Evolutionary conservation across 768 basidiomycete species (phyloP), one percentile per base, ranked within the genome.

Genomic region (Auriscalpium vulgare): DNA sequence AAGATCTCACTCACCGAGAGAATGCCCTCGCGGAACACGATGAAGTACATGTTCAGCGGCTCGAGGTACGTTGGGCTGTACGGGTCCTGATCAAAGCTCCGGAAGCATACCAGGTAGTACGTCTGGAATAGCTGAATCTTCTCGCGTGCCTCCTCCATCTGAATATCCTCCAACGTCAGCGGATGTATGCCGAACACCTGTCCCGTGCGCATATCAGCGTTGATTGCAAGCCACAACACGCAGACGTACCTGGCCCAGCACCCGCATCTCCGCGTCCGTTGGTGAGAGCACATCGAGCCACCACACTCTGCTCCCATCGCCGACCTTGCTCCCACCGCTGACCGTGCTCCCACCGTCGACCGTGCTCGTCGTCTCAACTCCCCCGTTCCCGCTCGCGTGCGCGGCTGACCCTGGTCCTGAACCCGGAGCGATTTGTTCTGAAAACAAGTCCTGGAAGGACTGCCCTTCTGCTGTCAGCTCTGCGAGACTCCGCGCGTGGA

Each of bases 101-200:
- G 87, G 78, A 99, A 99, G 78, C 95, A 98, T 59, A 98, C 97
- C 52, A 99, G 83, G 69, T 97, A 98, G 70, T 99, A 99, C 69
- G 95, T 95, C 54, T 94, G 81, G 81, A 98, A 99, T 19, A 99
- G 82, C 69, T 99, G 97, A 64, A 99, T 99, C 78, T 99, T 99
- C 75, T 99, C 97, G 66, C 97, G 92, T 40, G 95, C 90, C 75
- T 99, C 97, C 71, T 99, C 97, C 87, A 98, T 97, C 66, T 91
- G 86, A 67, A 99, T 98, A 76, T 99, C 97, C 76, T 99, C 97
- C 19, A 95, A 95, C 5, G 97, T 99, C 62, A 99, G 78, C 5
- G 97, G 97, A 73, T 99, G 97, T 65, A 99, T 97, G 19, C 81
- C 82, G 71, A 98, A 99, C 10, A 95, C 94, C 95, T 97, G 59